Base-by-base conservation (phyloP, 257 asterid genomes). In the Echium plantagineum region DNA sequence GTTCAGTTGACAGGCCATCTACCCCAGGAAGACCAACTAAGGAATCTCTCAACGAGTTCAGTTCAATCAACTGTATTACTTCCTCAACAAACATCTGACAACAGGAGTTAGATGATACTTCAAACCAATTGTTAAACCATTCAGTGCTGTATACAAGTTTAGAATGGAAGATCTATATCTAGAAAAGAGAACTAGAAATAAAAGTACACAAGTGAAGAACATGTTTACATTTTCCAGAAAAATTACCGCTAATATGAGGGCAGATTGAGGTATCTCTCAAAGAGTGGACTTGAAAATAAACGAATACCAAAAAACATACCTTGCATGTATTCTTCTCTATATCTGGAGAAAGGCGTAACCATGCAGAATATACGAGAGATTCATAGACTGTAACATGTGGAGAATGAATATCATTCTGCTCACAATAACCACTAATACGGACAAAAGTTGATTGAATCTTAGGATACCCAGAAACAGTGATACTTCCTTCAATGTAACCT, bases 341-440 rank as follows among this genome's bases (percentile, higher is more conserved):
- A 59, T 88, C 94, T 20, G 85, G 70, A 61, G 96, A 63, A 9
- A 85, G 95, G 58, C 95, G 94, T 1, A 88, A 78, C 96, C 96
- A 88, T n/a, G 96, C 95, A 35, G 96, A 88, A 73, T 85, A 85
- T 22, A 88, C 77, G 47, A 88, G 95, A 1, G 96, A 88, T 15
- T 88, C 96, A 13, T 85, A 73, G 18, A 85, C 81, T 17, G 96
- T 88, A 20, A 87, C 94, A 57, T 85, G 70, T 60, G 96, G 96
- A 9, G 96, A 87, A 69, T 87, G 96, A 67, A 88, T 88, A 69
- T 88, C 96, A 20, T 78, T 88, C 67, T 88, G 96, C 64, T 88
- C 94, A 69, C 96, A 88, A 77, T 88, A 88, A 19, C 96, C 96
- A 30, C 88, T 81, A 47, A 85, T 88, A 56, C 96, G 96, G 42